Base-by-base conservation (phyloP, 164 flowering plant species). In the Annona squamosa region DNA sequence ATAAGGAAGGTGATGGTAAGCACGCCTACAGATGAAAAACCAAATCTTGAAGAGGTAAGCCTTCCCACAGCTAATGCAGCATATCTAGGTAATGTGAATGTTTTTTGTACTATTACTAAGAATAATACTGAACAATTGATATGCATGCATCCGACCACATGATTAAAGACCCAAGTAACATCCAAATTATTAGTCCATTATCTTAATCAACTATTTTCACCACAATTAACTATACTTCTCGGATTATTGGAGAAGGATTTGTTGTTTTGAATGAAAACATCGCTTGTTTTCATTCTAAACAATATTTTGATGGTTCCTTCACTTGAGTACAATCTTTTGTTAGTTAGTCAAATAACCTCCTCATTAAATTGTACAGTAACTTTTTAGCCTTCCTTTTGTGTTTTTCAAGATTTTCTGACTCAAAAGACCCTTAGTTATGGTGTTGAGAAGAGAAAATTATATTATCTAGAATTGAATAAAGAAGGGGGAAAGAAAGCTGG, bases 91-190 rank as follows among this genome's bases (percentile, higher is more conserved):
- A 65, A 72, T 47, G 46, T 13, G 47, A 13, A 41, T 65, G 13
- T 64, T 72, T 19, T 62, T 4, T 65, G 63, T 47, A 48, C 63
- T 1, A 12, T 46, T 72, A 4, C 0, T 47, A 72, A 69, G 47
- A 0, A 69, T 74, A 62, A 16, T 26, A 16, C 7, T 26, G 26
- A 67, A 74, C 62, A 68, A 70, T 70, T 75, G 68, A 75, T 64
- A 41, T 65, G 0, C 65, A 65, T 65, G 56, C 73, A 1, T 7
- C 70, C 2, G 46, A 65, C 41, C 67, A 65, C 67, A 42, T 42
- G 67, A 65, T 26, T 26, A 26, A 26, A 1, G 0, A 26, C 37
- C 37, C 37, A 0, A 26, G 37, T 26, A 26, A 26, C 37, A 26
- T 26, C 37, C 37, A 26, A 26, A 26, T 26, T 26, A 26, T 26